Evolutionary conservation across 257 asterid genomes (phyloP), one percentile per base, ranked within the genome.

Genomic region (Ocimum tenuiflorum): DNA sequence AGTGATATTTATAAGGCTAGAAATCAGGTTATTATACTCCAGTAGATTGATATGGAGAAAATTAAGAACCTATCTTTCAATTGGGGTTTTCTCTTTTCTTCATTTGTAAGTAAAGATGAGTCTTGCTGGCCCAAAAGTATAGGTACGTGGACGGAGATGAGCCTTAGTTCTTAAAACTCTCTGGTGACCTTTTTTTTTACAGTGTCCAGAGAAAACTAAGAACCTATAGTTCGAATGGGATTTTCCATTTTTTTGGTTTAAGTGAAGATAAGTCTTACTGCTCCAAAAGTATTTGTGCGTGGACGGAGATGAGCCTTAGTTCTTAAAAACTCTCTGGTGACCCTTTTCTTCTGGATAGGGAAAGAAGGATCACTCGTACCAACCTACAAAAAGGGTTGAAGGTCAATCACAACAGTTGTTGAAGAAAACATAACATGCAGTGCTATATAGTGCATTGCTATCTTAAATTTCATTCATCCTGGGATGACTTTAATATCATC

Each of bases 281-380:
- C 97, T 71, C 97, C 85, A 68, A 94, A 94, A 60, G 97, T 88
- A 78, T 94, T 94, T 54, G 99, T 90, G 75, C 99, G 87, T 27
- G 97, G 96, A 71, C 97, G 96, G 71, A 94, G 97, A 79, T 94
- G 99, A 63, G 99, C 99, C 80, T 90, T 90, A 48, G 96, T 86
- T 79, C 99, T 88, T 81, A 94, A 79, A 65, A 90, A 94, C 77
- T 94, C 99, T 79, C 86, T 80, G 88, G 83, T 94, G 73, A 90
- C 97, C 77, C 86, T 83, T 81, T 94, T 94, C 85, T 94, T 94
- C 86, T 90, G 99, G 57, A 94, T 86, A 47, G 97, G 99, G 69
- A 86, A 94, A 63, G 99, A 80, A 70, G 95, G 88, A 74, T 94
- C 95, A 45, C 99, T 80, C 57, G 73, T 73, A 50, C 99, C 99